Evolutionary conservation across 2,329 filamentous ascomycete species (phyloP).

Genomic region (Gremmenia infestans): DNA sequence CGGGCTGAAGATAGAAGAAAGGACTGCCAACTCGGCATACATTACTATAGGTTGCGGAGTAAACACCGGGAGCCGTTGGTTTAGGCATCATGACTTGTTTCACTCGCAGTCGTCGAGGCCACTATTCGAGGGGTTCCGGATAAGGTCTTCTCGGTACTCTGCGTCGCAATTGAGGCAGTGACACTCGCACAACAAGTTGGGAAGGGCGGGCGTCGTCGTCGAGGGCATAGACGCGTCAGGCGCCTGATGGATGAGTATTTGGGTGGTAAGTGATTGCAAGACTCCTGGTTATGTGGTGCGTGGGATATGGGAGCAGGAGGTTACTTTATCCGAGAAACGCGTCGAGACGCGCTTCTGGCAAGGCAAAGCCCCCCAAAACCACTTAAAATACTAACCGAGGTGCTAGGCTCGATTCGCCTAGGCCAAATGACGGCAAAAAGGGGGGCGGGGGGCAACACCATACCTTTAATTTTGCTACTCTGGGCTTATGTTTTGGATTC

Average conservation of each 20-base stretch:
- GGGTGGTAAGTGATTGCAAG: background rate
- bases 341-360: background rate
- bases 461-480: too few species aligned
- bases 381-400: background rate
- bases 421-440: background rate
- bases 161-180: background rate
- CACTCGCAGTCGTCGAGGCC: background rate
- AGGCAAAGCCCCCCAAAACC: background rate
- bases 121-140: background rate
- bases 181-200: background rate
- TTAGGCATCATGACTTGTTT: constrained; percentile 28
- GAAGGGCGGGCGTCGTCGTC: background rate
- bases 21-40: constrained; percentile 39
- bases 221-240: background rate
- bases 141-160: too few species aligned
- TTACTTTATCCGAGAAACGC: background rate
- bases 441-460: too few species aligned
- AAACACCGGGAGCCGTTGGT: constrained; percentile 40
- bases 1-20: background rate
- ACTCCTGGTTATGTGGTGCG: too few species aligned
- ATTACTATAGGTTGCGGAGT: constrained; percentile 65
- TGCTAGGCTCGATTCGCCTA: background rate
- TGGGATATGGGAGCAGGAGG: background rate
- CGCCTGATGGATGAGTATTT: background rate
- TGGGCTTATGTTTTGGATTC: too few species aligned